These are phyloP conservation scores for Brasenia schreberi DNA, from an alignment of 164 flowering plant species.

Conservation along the genomic window DNA sequence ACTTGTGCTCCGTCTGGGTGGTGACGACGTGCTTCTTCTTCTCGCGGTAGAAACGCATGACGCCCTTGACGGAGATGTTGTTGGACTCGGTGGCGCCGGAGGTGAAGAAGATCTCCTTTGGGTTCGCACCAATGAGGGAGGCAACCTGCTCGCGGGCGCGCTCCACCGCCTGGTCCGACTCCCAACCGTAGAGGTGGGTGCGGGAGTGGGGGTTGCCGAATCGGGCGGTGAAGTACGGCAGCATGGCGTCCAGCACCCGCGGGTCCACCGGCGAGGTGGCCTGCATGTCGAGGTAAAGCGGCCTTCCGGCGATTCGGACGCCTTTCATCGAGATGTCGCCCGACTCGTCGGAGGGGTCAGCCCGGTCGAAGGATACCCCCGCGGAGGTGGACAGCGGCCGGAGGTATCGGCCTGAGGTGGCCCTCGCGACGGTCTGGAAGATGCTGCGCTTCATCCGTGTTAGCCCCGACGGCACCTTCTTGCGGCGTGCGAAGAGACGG, in stretches of 20 bases:
- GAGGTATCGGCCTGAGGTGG: not conserved
- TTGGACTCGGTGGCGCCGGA: constrained; percentile 97
- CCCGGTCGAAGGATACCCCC: not conserved
- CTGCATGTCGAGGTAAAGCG: constrained; percentile 89
- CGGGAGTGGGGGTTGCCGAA: constrained; percentile 97
- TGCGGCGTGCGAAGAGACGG: no score
- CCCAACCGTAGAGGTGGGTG: constrained; percentile 97
- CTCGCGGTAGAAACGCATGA: constrained; percentile 64
- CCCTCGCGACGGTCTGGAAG: not conserved
- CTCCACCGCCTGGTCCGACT: constrained; percentile 83
- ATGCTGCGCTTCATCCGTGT: not conserved
- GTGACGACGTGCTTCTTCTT: constrained; percentile 82
- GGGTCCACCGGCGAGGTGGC: constrained; percentile 96
- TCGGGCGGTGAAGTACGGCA: constrained; percentile 56
- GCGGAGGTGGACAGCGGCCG: not conserved
- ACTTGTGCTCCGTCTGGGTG: constrained; percentile 98
- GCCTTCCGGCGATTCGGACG: constrained; percentile 68
- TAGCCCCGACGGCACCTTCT: no score
- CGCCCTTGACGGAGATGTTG: constrained; percentile 85
- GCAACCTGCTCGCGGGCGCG: constrained; percentile 67
- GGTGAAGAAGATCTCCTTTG: constrained; percentile 87
- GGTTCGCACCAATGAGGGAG: constrained; percentile 57
- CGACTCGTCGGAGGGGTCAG: constrained; percentile 11
- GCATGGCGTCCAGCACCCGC: constrained; percentile 82
- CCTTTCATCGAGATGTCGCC: constrained; percentile 56